These are phyloP conservation scores for Rhizophagus clarus DNA, from an alignment of 192 early-diverging fungal genomes.

Conservation along the genomic window DNA sequence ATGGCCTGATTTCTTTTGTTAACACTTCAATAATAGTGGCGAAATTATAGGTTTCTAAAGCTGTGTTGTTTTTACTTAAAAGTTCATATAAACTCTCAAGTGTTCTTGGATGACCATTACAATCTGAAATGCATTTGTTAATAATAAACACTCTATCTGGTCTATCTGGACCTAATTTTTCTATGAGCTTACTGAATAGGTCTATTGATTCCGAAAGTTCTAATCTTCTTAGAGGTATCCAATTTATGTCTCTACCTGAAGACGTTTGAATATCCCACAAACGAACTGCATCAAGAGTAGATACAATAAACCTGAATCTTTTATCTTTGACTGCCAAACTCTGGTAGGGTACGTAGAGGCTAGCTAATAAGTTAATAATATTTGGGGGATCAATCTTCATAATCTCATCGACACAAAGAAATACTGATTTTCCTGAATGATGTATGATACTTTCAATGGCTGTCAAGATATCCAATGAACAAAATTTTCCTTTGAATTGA, in stretches of 20 bases:
- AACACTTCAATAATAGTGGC: neutral
- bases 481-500: neutral
- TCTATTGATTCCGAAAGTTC: neutral
- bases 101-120: conserved; percentile 6
- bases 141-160: neutral
- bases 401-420: neutral
- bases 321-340: too few relatives aligned
- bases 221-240: neutral
- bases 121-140: neutral
- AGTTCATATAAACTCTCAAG: conserved; percentile 9
- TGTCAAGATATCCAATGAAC: neutral
- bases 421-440: neutral
- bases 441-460: neutral
- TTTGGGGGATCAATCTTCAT: neutral
- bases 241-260: neutral
- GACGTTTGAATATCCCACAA: neutral
- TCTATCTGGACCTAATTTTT: neutral
- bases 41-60: neutral
- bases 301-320: neutral
- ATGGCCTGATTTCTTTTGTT: neutral
- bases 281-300: neutral
- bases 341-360: neutral
- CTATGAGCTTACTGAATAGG: neutral
- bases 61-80: neutral
- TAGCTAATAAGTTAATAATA: neutral